These are phyloP conservation scores for Picea glauca DNA, from an alignment of 75 land plant genomes.

Conservation along the genomic window DNA sequence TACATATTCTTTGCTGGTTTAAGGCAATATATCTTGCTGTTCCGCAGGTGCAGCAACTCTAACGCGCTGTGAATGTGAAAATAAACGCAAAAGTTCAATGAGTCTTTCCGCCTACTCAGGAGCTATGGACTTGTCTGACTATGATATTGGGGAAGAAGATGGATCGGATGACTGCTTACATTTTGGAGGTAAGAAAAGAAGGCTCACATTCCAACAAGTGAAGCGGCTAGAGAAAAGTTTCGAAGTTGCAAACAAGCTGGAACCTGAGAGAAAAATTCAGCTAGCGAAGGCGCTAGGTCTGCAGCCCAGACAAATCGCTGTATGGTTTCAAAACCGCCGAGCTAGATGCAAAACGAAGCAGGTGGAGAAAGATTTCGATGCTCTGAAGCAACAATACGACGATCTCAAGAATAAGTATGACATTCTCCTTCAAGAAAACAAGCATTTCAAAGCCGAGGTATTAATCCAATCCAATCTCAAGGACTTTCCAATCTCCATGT, in stretches of 20 bases:
- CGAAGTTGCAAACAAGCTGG: constrained; percentile 6
- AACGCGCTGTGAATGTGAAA: neutral
- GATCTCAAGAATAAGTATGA: neutral
- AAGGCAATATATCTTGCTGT: neutral
- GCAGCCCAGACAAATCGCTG: constrained; percentile 36
- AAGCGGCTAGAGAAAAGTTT: constrained; percentile 7
- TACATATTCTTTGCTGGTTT: neutral
- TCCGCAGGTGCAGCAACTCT: neutral
- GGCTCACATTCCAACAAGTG: neutral
- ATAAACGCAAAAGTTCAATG: neutral
- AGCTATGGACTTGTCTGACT: neutral
- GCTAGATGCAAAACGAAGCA: constrained; percentile 23
- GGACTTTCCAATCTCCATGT: neutral
- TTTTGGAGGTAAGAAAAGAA: neutral
- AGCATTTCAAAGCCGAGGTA: neutral
- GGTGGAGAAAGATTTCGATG: constrained; percentile 21
- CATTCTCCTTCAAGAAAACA: neutral
- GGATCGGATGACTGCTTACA: neutral
- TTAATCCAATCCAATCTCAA: neutral
- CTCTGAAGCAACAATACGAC: constrained; percentile 25
- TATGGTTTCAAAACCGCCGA: constrained; percentile 39
- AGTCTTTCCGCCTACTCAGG: neutral
- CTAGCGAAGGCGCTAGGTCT: constrained; percentile 25
- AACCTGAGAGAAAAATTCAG: constrained; percentile 11
- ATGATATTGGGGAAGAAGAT: neutral